Evolutionary conservation across 495 filamentous ascomycete species (phyloP).

Genomic region (Venustampulla echinocandica): DNA sequence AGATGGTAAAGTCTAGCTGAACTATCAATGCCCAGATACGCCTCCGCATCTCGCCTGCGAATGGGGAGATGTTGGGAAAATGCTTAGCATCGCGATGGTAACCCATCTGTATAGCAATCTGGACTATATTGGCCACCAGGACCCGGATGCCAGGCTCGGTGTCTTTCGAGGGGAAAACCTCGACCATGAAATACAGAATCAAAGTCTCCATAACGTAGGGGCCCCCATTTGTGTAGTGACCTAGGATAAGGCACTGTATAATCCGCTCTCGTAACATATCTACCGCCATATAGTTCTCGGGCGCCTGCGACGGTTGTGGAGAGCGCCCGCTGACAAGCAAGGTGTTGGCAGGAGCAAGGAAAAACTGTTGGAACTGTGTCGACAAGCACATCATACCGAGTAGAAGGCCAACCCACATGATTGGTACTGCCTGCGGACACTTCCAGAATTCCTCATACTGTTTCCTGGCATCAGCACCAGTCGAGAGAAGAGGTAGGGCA

Average conservation of each 20-base stretch:
- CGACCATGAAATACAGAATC: slow-evolving; percentile 34
- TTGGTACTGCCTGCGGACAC: slow-evolving; percentile 26
- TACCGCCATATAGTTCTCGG: slow-evolving; percentile 23
- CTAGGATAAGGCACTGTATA: slow-evolving; percentile 33
- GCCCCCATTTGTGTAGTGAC: slow-evolving; percentile 36
- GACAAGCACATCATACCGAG: slow-evolving; percentile 30
- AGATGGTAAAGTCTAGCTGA: slow-evolving; percentile 71
- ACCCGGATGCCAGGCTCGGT: slow-evolving; percentile 39
- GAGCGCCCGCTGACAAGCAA: background rate
- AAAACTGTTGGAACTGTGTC: slow-evolving; percentile 23
- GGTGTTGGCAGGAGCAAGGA: slow-evolving; percentile 2
- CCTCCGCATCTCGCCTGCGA: slow-evolving; percentile 82
- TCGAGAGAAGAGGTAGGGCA: too few species aligned
- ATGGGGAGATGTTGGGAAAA: slow-evolving; percentile 57
- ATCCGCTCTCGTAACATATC: slow-evolving; percentile 4
- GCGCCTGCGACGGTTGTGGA: background rate
- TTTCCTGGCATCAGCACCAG: background rate
- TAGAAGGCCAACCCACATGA: slow-evolving; percentile 40
- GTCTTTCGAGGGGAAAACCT: slow-evolving; percentile 33
- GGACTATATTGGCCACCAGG: slow-evolving; percentile 37
- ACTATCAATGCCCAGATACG: slow-evolving; percentile 78
- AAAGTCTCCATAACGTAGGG: slow-evolving; percentile 39
- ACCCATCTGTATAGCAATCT: slow-evolving; percentile 44
- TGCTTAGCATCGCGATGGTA: slow-evolving; percentile 43
- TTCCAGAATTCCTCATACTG: slow-evolving; percentile 43